phyloP scores from a whole-genome alignment of 495 filamentous ascomycete genomes.

The Podospora tetraspora region DNA sequence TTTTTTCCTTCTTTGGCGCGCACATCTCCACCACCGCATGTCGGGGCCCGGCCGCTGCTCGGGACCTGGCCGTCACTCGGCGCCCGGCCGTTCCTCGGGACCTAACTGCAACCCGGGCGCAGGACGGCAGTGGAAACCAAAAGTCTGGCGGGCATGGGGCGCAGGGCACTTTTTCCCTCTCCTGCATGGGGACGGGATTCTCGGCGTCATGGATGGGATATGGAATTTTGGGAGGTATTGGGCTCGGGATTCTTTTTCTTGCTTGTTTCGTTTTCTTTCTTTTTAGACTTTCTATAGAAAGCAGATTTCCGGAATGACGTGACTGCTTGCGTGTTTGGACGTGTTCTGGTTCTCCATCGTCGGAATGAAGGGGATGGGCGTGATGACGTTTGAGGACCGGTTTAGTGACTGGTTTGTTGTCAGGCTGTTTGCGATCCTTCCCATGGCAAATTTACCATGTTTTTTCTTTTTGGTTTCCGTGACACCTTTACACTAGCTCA shows the following conservation, averaged over 20 bases:
- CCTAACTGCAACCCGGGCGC: neutral
- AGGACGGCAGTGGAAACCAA: neutral
- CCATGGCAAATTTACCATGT: too few species aligned
- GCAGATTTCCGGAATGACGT: neutral
- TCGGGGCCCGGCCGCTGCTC: neutral
- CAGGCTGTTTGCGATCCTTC: too few species aligned
- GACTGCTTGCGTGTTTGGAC: neutral
- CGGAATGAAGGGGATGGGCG: too few species aligned
- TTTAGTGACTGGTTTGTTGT: too few species aligned
- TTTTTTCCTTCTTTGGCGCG: neutral
- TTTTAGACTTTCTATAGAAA: neutral
- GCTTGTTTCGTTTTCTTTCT: neutral
- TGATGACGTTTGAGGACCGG: too few species aligned
- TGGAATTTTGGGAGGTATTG: neutral
- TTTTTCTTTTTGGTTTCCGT: too few species aligned
- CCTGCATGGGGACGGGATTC: neutral
- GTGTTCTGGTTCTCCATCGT: neutral
- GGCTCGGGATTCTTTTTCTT: neutral
- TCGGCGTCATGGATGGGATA: neutral
- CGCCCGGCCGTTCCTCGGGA: neutral
- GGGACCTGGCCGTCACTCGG: neutral
- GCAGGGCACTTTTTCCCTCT: neutral
- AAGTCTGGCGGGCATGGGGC: neutral
- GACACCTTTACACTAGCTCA: too few species aligned
- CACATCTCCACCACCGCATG: neutral